Evolutionary conservation across 2,329 filamentous ascomycete species (phyloP).

Genomic region (Phialophora expanda): DNA sequence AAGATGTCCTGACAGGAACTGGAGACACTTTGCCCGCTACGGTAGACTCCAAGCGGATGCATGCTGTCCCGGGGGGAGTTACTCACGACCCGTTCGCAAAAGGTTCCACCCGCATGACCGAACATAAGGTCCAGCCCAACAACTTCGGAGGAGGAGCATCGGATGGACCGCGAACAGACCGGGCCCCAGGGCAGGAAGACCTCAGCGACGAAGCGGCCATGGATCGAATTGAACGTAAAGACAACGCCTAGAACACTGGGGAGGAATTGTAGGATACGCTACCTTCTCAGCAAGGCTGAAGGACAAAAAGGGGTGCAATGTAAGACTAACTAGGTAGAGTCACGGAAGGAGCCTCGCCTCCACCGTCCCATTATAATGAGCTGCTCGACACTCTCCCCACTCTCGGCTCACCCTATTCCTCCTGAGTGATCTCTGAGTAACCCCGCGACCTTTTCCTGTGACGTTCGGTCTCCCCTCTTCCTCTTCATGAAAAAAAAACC

Average conservation of each 20-base stretch:
- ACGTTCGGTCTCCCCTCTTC: no score
- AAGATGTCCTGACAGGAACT: constrained; percentile 50
- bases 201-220: constrained; percentile 39
- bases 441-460: no score
- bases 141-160: constrained; percentile 47
- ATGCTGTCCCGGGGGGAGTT: constrained; percentile 40
- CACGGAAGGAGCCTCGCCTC: no score
- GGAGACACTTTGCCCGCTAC: constrained; percentile 48
- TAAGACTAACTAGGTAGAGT: neutral
- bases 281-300: neutral
- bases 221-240: constrained; percentile 36
- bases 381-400: no score
- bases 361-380: no score
- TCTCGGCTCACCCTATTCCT: no score
- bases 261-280: neutral
- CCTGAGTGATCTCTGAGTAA: no score
- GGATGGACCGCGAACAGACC: constrained; percentile 45
- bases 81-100: constrained; percentile 46
- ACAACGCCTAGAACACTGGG: neutral
- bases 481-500: no score
- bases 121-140: constrained; percentile 48
- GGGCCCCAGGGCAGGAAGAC: constrained; percentile 43
- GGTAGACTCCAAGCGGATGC: constrained; percentile 49
- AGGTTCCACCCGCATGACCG: constrained; percentile 47
- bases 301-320: neutral